These are phyloP conservation scores for Oryza coarctata DNA, from an alignment of 176 grass and related monocot genomes.

Conservation along the genomic window DNA sequence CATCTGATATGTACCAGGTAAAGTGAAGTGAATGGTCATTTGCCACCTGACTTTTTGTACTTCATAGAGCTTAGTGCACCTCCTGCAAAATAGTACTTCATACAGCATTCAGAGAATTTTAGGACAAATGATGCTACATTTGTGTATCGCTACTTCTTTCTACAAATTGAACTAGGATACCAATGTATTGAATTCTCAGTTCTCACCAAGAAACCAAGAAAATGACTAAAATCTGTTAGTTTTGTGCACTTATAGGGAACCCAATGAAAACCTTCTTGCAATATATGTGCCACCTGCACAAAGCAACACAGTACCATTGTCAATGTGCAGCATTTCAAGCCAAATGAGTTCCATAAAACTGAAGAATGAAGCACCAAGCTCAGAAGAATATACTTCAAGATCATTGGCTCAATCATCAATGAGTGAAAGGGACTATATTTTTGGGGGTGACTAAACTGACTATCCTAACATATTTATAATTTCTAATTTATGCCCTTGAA, in stretches of 20 bases:
- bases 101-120: neutral
- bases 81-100: neutral
- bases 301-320: neutral
- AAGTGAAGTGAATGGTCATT: neutral
- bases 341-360: slow-evolving; percentile 26
- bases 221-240: neutral
- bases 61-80: neutral
- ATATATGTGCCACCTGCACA: slow-evolving; percentile 21
- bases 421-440: slow-evolving; percentile 22
- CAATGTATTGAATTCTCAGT: neutral
- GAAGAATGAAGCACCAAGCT: slow-evolving; percentile 1
- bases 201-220: neutral
- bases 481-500: neutral
- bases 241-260: slow-evolving; percentile 36
- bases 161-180: neutral
- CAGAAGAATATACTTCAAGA: slow-evolving; percentile 2
- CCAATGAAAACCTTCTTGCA: slow-evolving; percentile 21
- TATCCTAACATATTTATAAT: neutral
- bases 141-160: neutral
- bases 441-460: slow-evolving; percentile 17
- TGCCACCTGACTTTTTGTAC: neutral
- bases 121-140: neutral
- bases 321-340: slow-evolving; percentile 34
- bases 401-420: slow-evolving; percentile 16
- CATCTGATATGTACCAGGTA: slow-evolving; percentile 58